These are phyloP conservation scores for Pelargonium australe DNA, from an alignment of 441 rosid genomes.

Conservation along the genomic window DNA sequence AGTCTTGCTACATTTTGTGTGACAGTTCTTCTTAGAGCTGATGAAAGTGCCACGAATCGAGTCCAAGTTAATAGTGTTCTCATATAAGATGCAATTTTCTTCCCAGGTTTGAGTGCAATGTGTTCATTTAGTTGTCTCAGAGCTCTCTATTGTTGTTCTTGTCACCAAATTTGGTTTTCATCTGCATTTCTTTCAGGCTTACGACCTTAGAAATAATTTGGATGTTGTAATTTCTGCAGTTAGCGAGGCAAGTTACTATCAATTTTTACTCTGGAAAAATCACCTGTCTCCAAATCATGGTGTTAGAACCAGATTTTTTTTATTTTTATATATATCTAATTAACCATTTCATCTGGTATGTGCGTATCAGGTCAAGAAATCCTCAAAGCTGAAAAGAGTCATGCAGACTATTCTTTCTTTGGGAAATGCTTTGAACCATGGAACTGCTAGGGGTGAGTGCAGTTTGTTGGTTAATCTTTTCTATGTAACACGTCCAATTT, in stretches of 20 bases:
- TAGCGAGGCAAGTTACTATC: conserved; percentile 68
- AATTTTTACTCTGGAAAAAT: background rate
- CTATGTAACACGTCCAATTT: background rate
- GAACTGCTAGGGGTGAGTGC: conserved; percentile 90
- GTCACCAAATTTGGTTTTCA: conserved; percentile 16
- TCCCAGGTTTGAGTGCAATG: conserved; percentile 56
- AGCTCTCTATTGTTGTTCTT: conserved; percentile 18
- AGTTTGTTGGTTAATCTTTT: conserved; percentile 6
- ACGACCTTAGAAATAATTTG: conserved; percentile 70
- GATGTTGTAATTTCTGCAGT: conserved; percentile 61
- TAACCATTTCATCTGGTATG: conserved; percentile 12
- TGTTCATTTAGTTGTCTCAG: conserved; percentile 17
- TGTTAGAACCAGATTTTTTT: background rate
- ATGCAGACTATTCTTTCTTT: conserved; percentile 88
- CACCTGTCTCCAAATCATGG: conserved; percentile 16
- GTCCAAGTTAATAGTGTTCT: conserved; percentile 85
- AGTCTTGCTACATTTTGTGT: conserved; percentile 17
- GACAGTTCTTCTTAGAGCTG: conserved; percentile 83
- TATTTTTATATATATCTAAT: background rate
- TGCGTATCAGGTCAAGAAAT: conserved; percentile 57
- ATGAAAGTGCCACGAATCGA: conserved; percentile 90
- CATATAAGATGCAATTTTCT: conserved; percentile 76
- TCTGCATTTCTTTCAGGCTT: conserved; percentile 46
- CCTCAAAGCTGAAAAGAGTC: conserved; percentile 67
- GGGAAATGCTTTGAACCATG: conserved; percentile 91